Base-by-base conservation (phyloP, 2,329 filamentous ascomycete genomes). In the Aspergillus piperis region DNA sequence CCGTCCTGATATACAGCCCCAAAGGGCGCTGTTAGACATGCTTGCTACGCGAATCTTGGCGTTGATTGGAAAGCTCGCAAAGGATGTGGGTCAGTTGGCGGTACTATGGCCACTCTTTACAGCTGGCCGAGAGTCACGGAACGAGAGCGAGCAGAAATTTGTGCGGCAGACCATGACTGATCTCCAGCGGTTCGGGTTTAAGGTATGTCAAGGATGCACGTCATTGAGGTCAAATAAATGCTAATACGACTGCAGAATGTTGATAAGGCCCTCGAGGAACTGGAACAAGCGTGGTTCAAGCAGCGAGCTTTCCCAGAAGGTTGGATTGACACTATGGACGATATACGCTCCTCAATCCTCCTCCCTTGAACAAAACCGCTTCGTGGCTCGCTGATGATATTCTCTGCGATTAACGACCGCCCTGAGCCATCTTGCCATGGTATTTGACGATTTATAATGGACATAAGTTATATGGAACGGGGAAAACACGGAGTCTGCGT, bases 51-150 rank as follows among this genome's bases (percentile, higher is more conserved):
- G 73, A 7, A 71, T 75, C 27, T 61, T 76, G 1, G 62, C 60
- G 3, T 47, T 76, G 36, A 71, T 75, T 42, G 61, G 60, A 15
- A 71, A 69, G 32, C 58, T 73, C 17, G 71, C 72, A 11, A 75
- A 70, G 41, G 73, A 68, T 11, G 71, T 75, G 10, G 73, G 73
- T 5, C 73, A 72, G 30, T 59, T 76, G 54, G 74, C 71, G 10
- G 62, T 71, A 11, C 47, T 73, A 13, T 76, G 73, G 74, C 71
- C 71, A 6, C 65, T 76, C 13, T 75, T 73, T 38, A 71, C 72
- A 25, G 74, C 73, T 6, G 73, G 73, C 2, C 70, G 72, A 21
- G 73, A 75, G 52, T 70, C 69, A 1, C 66, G 69, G 8, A 65
- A 71, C 30, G 64, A 68, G 49, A 19, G 30, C 1, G 69, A 75